Base-by-base conservation (phyloP, 106 monocot genomes). In the Hemerocallis citrina region DNA sequence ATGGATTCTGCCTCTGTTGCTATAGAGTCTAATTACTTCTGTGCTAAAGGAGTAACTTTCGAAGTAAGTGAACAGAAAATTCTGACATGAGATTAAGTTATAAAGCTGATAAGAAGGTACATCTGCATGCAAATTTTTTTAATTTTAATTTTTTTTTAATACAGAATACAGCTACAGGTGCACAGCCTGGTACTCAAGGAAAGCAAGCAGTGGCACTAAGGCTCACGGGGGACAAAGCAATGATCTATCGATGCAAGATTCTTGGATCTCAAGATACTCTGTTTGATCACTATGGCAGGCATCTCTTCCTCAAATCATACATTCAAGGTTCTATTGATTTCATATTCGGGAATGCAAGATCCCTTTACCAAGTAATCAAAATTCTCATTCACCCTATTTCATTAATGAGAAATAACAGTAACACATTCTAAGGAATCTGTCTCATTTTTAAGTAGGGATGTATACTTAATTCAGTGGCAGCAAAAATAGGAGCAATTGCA, bases 321-420 rank as follows among this genome's bases (percentile, higher is more conserved):
- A 90, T 95, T 61, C 81, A 81, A 52, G 95, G 95, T 34, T 83
- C 89, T 46, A 90, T 95, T 32, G 95, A 95, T 56, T 95, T 95
- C 74, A 86, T 95, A 39, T 95, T 95, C 33, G 95, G 95, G 8
- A 74, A 56, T 51, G 95, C 89, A 7, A 84, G 46, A 63, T 90
- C 95, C 19, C 38, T 95, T 17, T 95, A 89, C 65, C 62, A 93
- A 88, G 92, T 92, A n/a, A n/a, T n/a, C n/a, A n/a, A n/a, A n/a
- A n/a, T n/a, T n/a, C n/a, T n/a, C n/a, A n/a, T n/a, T n/a, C n/a
- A n/a, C n/a, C n/a, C n/a, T n/a, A n/a, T n/a, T n/a, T n/a, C n/a
- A n/a, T n/a, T n/a, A n/a, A n/a, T n/a, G n/a, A n/a, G n/a, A n/a
- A n/a, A n/a, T n/a, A n/a, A n/a, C n/a, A n/a, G n/a, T n/a, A n/a